A percentile compares a stretch with the other conserved stretches of the same genome.
phyloP scores from a whole-genome alignment of 2,329 filamentous ascomycete species.

The Hysterium pulicare region DNA sequence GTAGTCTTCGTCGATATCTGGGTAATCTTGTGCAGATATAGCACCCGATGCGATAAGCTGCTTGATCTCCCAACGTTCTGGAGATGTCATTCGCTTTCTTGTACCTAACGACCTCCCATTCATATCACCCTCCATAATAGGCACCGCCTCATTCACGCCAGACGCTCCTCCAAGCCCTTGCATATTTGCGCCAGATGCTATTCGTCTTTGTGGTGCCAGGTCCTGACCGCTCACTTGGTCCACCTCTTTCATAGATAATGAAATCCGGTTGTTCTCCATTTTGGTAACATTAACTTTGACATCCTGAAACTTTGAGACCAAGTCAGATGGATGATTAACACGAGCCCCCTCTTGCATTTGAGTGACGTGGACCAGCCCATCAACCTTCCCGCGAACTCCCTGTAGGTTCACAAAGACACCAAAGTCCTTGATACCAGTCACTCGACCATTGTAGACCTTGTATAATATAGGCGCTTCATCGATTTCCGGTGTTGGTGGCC shows the following conservation, averaged over 20 bases:
- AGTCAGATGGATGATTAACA: constrained; percentile 87
- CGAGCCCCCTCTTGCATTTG: constrained; percentile 79
- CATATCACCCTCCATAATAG: constrained; percentile 62
- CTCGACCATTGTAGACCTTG: constrained; percentile 86
- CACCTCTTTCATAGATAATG: constrained; percentile 95
- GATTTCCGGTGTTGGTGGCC: constrained; percentile 67
- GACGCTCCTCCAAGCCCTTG: constrained; percentile 66
- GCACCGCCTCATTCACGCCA: constrained; percentile 53
- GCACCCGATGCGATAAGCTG: constrained; percentile 95
- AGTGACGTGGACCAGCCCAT: constrained; percentile 91
- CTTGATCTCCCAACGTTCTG: constrained; percentile 95
- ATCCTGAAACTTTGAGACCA: constrained; percentile 73
- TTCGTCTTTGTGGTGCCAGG: constrained; percentile 69
- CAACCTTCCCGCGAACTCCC: constrained; percentile 81
- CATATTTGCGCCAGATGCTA: constrained; percentile 89
- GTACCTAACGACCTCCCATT: constrained; percentile 48
- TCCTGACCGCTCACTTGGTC: constrained; percentile 87
- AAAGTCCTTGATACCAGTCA: constrained; percentile 93
- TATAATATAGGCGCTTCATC: constrained; percentile 77
- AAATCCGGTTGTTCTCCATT: constrained; percentile 76
- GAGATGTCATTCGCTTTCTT: constrained; percentile 92
- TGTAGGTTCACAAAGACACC: constrained; percentile 92
- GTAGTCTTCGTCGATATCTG: constrained; percentile 91
- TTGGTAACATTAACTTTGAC: constrained; percentile 93
- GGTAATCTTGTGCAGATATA: constrained; percentile 87